phyloP scores from a whole-genome alignment of 768 basidiomycete species.

The Boletus reticulatus region DNA sequence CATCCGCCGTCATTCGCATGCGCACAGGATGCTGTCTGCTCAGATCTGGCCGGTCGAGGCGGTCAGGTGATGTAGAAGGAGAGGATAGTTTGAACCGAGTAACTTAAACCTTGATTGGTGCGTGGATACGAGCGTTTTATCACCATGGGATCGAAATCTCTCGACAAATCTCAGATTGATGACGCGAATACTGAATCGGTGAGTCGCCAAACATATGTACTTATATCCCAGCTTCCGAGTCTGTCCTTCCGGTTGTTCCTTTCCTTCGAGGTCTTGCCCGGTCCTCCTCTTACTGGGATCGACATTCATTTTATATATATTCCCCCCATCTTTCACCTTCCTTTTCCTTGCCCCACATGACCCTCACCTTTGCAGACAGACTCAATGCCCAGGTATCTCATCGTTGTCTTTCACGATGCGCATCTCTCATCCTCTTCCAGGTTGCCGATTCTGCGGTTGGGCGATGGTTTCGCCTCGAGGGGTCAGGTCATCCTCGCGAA shows the following conservation, averaged over 20 bases:
- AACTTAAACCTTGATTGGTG: not conserved
- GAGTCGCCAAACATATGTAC: conserved; percentile 5
- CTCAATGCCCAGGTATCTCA: conserved; percentile 39
- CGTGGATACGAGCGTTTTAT: conserved; percentile 23
- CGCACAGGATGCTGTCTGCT: not conserved
- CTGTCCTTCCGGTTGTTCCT: not conserved
- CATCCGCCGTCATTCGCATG: not conserved
- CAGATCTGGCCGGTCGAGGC: not conserved
- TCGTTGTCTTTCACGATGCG: not conserved
- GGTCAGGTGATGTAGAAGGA: not conserved
- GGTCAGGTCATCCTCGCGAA: conserved; percentile 61
- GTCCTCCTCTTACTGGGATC: not conserved
- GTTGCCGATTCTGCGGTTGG: conserved; percentile 47
- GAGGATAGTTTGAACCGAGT: not conserved
- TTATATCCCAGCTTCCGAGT: conserved; percentile 4
- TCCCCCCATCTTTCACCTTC: conserved; percentile 13
- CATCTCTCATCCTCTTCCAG: conserved; percentile 11
- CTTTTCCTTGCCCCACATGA: conserved; percentile 30
- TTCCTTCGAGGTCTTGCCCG: conserved; percentile 5
- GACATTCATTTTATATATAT: conserved; percentile 27
- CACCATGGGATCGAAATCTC: conserved; percentile 14
- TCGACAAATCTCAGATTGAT: conserved; percentile 20
- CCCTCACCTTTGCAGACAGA: conserved; percentile 38
- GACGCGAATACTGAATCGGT: conserved; percentile 9
- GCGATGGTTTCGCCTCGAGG: conserved; percentile 72